Conservation (phyloP, 768 basidiomycete species). For the Jaapia argillacea region DNA sequence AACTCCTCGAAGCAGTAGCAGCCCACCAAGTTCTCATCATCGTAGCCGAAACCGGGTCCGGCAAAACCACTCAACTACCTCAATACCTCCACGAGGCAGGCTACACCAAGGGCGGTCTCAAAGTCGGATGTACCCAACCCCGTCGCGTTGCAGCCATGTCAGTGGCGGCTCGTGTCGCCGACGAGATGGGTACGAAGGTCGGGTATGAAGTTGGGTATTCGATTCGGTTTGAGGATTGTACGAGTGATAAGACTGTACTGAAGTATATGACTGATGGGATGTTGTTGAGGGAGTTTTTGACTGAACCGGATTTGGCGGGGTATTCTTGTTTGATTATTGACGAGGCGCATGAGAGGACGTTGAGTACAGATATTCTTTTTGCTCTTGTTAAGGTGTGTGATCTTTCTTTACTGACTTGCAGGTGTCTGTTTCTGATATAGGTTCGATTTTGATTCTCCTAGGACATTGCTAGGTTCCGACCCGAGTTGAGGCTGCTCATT, state of each 20-base stretch:
- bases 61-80: constrained; percentile 96
- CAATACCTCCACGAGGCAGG: constrained; percentile 98
- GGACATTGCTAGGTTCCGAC: constrained; percentile 96
- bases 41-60: constrained; percentile 97
- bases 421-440: too few species aligned
- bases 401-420: constrained; percentile 9
- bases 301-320: constrained; percentile 92
- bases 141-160: constrained; percentile 99
- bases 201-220: constrained; percentile 99
- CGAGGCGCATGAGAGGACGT: constrained; percentile 95
- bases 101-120: constrained; percentile 78
- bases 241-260: constrained; percentile 95
- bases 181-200: constrained; percentile 95
- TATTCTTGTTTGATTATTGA: constrained; percentile 96
- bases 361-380: constrained; percentile 97
- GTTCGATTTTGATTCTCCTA: too few species aligned
- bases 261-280: constrained; percentile 99
- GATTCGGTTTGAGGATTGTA: constrained; percentile 98
- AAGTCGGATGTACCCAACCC: constrained; percentile 95
- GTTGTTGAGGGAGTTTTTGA: constrained; percentile 93
- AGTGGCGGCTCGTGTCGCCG: constrained; percentile 96
- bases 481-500: constrained; percentile 87
- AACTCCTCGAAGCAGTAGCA: constrained; percentile 80
- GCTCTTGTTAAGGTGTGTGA: constrained; percentile 89
- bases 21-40: constrained; percentile 95